Evolutionary conservation across 2,329 filamentous ascomycete species (phyloP).

Genomic region (Penicillium oxalicum): DNA sequence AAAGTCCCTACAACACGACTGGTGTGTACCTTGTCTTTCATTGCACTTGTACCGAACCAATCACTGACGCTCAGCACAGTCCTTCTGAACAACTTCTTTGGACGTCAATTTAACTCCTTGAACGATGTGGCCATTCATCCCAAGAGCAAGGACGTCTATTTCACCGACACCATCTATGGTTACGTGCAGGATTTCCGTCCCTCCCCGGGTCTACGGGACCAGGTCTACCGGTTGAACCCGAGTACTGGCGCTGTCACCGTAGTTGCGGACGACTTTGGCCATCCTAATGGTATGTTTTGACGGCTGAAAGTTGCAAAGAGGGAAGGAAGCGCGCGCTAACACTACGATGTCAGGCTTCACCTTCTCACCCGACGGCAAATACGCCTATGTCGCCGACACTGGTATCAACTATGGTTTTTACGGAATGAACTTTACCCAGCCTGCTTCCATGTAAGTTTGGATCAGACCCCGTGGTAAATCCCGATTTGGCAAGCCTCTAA

Average conservation of each 20-base stretch:
- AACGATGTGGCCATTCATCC: slow-evolving; percentile 17
- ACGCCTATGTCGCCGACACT: slow-evolving; percentile 17
- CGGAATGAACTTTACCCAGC: slow-evolving; percentile 10
- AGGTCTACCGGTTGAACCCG: slow-evolving; percentile 15
- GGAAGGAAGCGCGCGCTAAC: neutral
- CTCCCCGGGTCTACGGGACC: slow-evolving; percentile 13
- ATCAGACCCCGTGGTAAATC: neutral
- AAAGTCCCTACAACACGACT: slow-evolving; percentile 15
- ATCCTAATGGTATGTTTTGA: neutral
- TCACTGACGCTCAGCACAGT: slow-evolving; percentile 2
- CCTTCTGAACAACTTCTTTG: slow-evolving; percentile 19
- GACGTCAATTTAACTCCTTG: slow-evolving; percentile 17
- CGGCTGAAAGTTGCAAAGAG: no score
- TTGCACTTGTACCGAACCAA: neutral
- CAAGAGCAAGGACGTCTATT: slow-evolving; percentile 15
- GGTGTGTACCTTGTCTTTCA: neutral
- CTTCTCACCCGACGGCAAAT: slow-evolving; percentile 16
- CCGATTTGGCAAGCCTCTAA: neutral
- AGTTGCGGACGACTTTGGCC: neutral
- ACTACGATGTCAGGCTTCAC: slow-evolving; percentile 6
- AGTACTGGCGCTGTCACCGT: neutral
- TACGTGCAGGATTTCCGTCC: slow-evolving; percentile 18
- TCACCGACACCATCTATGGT: slow-evolving; percentile 17
- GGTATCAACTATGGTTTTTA: slow-evolving; percentile 14
- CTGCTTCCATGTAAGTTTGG: slow-evolving; percentile 13